A percentile compares a stretch with the other conserved stretches of the same genome.
Conservation (phyloP, 2,329 filamentous ascomycete species). For the Endocalyx cinctus region DNA sequence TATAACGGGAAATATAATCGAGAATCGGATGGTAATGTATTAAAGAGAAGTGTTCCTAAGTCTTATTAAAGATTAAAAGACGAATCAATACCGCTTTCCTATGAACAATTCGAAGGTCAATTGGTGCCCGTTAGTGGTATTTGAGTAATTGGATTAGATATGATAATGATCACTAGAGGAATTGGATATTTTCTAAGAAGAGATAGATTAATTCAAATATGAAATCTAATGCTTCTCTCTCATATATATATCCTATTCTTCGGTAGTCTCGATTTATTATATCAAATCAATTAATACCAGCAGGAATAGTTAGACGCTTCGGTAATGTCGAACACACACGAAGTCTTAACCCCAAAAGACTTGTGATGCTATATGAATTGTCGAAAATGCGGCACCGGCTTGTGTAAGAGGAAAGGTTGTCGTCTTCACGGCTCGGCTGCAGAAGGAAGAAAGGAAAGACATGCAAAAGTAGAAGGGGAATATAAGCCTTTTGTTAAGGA, state of each 20-base stretch:
- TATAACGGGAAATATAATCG: conserved; percentile 2
- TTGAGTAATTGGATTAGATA: conserved; percentile 6
- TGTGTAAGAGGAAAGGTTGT: conserved; percentile 11
- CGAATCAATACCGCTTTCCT: conserved; percentile 14
- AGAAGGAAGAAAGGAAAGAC: conserved; percentile 13
- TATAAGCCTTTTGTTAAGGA: conserved; percentile 28
- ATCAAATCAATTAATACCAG: no score
- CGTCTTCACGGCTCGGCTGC: conserved; percentile 20
- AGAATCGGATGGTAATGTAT: conserved; percentile 1
- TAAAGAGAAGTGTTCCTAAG: conserved; percentile 3
- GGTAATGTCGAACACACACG: conserved; percentile 18
- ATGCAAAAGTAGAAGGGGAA: conserved; percentile 18
- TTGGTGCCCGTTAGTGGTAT: conserved; percentile 8
- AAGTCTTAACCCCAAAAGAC: conserved; percentile 12
- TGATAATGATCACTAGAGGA: conserved; percentile 6
- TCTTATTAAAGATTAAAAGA: conserved; percentile 2
- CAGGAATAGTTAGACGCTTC: conserved; percentile 13
- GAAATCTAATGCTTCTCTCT: conserved; percentile 4
- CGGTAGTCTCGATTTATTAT: conserved; percentile 5
- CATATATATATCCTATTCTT: background rate
- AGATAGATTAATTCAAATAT: no score
- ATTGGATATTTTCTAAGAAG: no score
- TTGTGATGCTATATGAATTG: conserved; percentile 13
- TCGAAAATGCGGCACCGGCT: conserved; percentile 17
- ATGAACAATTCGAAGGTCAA: conserved; percentile 14